These are phyloP conservation scores for Thelephora terrestris DNA, from an alignment of 1,284 basidiomycete species.

Conservation along the genomic window DNA sequence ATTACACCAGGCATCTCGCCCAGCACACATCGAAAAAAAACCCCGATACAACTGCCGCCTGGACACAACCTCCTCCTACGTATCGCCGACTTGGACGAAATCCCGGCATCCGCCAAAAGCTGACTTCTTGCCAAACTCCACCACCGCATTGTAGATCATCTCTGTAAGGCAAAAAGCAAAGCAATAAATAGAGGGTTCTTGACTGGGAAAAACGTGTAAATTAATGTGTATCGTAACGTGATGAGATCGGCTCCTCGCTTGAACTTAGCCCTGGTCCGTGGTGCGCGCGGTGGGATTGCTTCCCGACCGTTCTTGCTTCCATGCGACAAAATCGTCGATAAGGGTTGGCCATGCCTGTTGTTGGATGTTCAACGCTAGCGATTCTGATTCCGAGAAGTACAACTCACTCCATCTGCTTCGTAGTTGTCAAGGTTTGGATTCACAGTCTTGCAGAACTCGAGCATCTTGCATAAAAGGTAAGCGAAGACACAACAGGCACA, in stretches of 20 bases:
- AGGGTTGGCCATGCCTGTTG: conserved; percentile 68
- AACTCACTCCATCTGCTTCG: conserved; percentile 60
- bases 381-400: background rate
- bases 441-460: conserved; percentile 64
- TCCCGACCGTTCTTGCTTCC: conserved; percentile 36
- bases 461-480: conserved; percentile 34
- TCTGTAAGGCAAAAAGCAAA: too few relatives aligned
- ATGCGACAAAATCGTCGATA: conserved; percentile 62
- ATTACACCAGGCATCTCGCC: too few relatives aligned
- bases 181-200: too few relatives aligned
- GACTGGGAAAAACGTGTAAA: background rate
- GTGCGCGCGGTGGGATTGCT: background rate
- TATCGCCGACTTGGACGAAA: too few relatives aligned
- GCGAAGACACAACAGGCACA: background rate
- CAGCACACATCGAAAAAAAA: too few relatives aligned
- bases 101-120: too few relatives aligned
- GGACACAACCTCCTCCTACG: too few relatives aligned
- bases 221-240: background rate
- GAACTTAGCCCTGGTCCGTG: background rate
- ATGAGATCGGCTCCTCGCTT: background rate
- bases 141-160: too few relatives aligned
- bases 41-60: too few relatives aligned
- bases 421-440: conserved; percentile 50
- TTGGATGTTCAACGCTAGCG: conserved; percentile 5
- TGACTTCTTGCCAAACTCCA: too few relatives aligned